These are phyloP conservation scores for Globisporangium solare DNA, from an alignment of 352 stramenopile genomes.

Conservation along the genomic window DNA sequence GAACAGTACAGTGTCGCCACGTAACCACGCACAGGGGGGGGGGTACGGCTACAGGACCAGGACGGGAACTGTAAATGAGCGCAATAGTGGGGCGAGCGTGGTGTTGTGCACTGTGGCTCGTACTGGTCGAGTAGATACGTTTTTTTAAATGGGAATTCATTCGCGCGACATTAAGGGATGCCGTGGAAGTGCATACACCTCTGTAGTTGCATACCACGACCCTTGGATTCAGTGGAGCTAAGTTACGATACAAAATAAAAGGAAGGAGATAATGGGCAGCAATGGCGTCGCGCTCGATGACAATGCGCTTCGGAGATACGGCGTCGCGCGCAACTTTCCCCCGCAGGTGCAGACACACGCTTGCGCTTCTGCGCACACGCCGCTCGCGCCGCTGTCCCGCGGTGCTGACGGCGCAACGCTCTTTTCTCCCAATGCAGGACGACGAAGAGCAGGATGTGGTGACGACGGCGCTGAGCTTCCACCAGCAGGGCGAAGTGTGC, in stretches of 20 bases:
- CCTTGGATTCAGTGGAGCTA: too few species aligned
- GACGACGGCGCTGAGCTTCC: constrained; percentile 70
- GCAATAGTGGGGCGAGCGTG: too few species aligned
- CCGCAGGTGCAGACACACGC: too few species aligned
- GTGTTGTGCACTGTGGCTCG: too few species aligned
- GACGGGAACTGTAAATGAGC: too few species aligned
- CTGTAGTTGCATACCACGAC: constrained; percentile 4
- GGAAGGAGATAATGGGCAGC: constrained; percentile 8
- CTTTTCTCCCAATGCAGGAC: constrained; percentile 20
- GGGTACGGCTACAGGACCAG: too few species aligned
- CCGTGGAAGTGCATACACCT: constrained; percentile 1
- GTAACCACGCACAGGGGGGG: too few species aligned
- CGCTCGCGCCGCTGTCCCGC: neutral
- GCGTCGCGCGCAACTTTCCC: constrained; percentile 57
- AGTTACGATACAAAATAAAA: neutral
- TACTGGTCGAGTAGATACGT: too few species aligned
- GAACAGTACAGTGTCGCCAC: too few species aligned
- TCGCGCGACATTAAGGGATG: too few species aligned
- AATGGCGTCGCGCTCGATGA: constrained; percentile 48
- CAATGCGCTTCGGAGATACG: constrained; percentile 57
- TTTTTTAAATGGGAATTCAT: too few species aligned
- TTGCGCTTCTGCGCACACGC: too few species aligned
- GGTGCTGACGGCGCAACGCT: neutral
- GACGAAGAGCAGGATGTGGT: constrained; percentile 60
- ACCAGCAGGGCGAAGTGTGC: constrained; percentile 73